Evolutionary conservation across 2,329 filamentous ascomycete species (phyloP), one percentile per base, ranked within the genome.

Genomic region (Microdochium paspali): DNA sequence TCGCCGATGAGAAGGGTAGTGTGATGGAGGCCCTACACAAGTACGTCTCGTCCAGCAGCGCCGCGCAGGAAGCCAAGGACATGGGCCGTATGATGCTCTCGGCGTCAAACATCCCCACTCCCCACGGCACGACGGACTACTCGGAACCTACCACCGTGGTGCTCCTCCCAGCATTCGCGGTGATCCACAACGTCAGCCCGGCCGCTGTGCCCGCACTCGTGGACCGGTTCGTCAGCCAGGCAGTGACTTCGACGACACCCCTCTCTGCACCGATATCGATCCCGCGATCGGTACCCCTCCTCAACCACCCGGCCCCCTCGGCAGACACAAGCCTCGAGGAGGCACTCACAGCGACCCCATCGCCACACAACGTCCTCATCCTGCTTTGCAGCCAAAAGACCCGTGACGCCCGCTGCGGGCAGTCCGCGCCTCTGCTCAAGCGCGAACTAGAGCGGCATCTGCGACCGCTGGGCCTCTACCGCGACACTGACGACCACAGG

Each of bases 341-440:
- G 7, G 57, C 60, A 25, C 58, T 73, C 26, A 60, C 59, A 1
- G 65, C 82, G 20, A 79, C 80, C 5, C 75, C 85, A 4, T 90
- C 83, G 55, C 89, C 90, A 3, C 91, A 97, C 72, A 77, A 80
- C 51, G 90, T 85, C 54, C 77, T 97, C 24, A 89, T 98, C 60
- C 79, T 98, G 45, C 83, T 98, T 61, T 98, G 93, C 73, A 95
- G 87, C 43, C 93, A 97, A 62, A 82, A 81, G 59, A 96, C 89
- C n/a, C 85, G 93, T 52, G 93, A 97, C 65, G 90, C 88, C 0
- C 86, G 93, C 57, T 97, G 93, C 63, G 93, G 91, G 1, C 90
- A 96, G 70, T 93, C 86, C 28, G 93, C 93, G 1, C 93, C 93
- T 2, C 74, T 98, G 2, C 72, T 97, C n/a, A 79, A 83, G 43